A percentile compares a stretch with the other conserved stretches of the same genome.
These are phyloP conservation scores for Hyphopichia buzzinii DNA, from an alignment of 1,139 yeast genomes.

Conservation along the genomic window DNA sequence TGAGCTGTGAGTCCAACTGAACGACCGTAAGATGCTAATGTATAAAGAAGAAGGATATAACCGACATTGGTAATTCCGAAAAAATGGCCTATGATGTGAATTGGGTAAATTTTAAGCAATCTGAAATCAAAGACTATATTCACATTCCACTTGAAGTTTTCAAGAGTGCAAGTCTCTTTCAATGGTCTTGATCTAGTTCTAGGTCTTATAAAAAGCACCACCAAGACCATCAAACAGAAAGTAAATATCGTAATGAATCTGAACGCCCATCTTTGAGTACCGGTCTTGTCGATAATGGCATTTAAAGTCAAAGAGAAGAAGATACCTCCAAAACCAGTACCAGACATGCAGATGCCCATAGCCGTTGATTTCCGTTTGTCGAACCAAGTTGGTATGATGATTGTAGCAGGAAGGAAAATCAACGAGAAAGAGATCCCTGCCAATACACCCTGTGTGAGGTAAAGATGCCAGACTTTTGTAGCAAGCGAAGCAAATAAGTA, in stretches of 20 bases:
- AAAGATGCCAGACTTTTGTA: constrained; percentile 60
- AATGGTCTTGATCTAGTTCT: constrained; percentile 33
- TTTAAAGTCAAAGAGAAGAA: constrained; percentile 50
- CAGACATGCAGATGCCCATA: constrained; percentile 58
- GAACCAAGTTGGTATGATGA: constrained; percentile 65
- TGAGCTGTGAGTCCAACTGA: constrained; percentile 53
- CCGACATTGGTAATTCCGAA: constrained; percentile 54
- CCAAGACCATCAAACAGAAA: constrained; percentile 35
- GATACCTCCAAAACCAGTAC: constrained; percentile 69
- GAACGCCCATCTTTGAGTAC: constrained; percentile 65
- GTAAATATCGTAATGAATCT: constrained; percentile 57
- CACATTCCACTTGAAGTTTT: constrained; percentile 18
- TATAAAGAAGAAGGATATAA: constrained; percentile 58
- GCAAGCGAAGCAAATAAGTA: constrained; percentile 66
- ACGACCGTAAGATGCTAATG: constrained; percentile 60
- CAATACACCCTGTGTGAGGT: constrained; percentile 65
- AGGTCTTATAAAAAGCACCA: constrained; percentile 42
- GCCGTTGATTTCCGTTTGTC: constrained; percentile 55
- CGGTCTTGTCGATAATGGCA: constrained; percentile 46
- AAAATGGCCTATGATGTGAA: constrained; percentile 52
- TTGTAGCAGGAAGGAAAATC: constrained; percentile 57
- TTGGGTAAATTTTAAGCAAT: constrained; percentile 34
- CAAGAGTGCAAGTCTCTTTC: constrained; percentile 17
- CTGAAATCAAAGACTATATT: constrained; percentile 26
- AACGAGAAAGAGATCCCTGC: constrained; percentile 62